phyloP scores from a whole-genome alignment of 2,329 filamentous ascomycete species.

The Huntiella savannae region DNA sequence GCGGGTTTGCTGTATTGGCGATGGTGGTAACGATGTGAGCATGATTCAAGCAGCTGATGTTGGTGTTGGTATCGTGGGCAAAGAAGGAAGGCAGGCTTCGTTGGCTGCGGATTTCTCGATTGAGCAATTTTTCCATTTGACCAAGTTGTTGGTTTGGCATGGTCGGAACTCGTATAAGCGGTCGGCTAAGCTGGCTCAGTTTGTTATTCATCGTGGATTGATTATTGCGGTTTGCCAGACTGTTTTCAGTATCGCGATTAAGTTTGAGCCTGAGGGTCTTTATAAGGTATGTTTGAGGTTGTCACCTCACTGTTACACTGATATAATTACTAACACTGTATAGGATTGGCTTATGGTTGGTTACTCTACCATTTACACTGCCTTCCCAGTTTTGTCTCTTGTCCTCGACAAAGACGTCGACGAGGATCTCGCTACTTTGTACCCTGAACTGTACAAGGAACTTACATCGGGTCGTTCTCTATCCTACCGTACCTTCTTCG shows the following conservation, averaged over 20 bases:
- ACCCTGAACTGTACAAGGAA: constrained; percentile 95
- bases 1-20: constrained; percentile 90
- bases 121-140: constrained; percentile 83
- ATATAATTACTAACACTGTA: not conserved
- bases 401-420: constrained; percentile 92
- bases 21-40: constrained; percentile 93
- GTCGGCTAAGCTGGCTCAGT: constrained; percentile 85
- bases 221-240: constrained; percentile 95
- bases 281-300: constrained; percentile 41
- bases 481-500: constrained; percentile 85
- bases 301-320: not conserved
- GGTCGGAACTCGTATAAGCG: constrained; percentile 95
- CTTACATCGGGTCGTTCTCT: constrained; percentile 75
- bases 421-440: constrained; percentile 79
- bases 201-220: constrained; percentile 90
- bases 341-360: constrained; percentile 90
- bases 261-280: constrained; percentile 82
- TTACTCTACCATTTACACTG: constrained; percentile 92
- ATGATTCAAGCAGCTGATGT: constrained; percentile 99
- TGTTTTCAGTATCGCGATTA: constrained; percentile 84
- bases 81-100: constrained; percentile 87
- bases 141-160: constrained; percentile 97
- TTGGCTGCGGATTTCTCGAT: constrained; percentile 94
- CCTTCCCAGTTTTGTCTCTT: constrained; percentile 76
- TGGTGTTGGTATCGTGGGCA: constrained; percentile 92